Base-by-base conservation (phyloP, 176 grass and related monocot species). In the Ensete glaucum region DNA sequence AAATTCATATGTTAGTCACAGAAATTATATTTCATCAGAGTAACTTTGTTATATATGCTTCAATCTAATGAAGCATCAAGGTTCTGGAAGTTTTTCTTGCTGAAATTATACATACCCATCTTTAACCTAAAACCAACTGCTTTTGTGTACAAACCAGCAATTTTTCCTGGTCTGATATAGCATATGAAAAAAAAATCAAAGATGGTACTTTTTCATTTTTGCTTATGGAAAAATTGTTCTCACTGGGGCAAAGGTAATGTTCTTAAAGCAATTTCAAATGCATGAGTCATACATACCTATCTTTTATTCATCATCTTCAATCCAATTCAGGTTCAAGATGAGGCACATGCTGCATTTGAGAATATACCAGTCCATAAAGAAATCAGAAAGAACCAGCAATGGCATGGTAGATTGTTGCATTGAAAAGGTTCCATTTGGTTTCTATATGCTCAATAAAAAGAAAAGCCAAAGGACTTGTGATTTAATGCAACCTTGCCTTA, bases 211-310 rank as follows among this genome's bases (percentile, higher is more conserved):
- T 66, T 82, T 96, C 50, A 96, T 96, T 88, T 96, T 96, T 71
- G 93, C 92, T 79, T 96, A 87, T 67, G 89, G 93, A 63, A 92
- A 96, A 74, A 96, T 96, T 84, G 93, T 96, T 73, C 91, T 96
- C 22, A 96, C 89, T 23, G 93, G 87, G 11, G 89, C 89, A 66
- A 92, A 96, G 93, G 89, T 92, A 74, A 82, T 9, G 27, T 10
- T 49, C 79, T 69, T 63, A 13, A 52, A 73, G 9, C 34, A 43
- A 43, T 43, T 43, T 43, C 49, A 9, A 54, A 49, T 66, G 50
- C 13, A 8, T 78, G 67, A n/a, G 0, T 70, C 64, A 50, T 1
- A 74, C 53, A 70, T 66, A 71, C 29, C 19, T 0, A 1, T 63
- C 24, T n/a, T 62, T 5, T 51, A 80, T 49, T 85, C 11, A 78